Evolutionary conservation across 208 protist species (phyloP).

Genomic region (Leishmania turanica): DNA sequence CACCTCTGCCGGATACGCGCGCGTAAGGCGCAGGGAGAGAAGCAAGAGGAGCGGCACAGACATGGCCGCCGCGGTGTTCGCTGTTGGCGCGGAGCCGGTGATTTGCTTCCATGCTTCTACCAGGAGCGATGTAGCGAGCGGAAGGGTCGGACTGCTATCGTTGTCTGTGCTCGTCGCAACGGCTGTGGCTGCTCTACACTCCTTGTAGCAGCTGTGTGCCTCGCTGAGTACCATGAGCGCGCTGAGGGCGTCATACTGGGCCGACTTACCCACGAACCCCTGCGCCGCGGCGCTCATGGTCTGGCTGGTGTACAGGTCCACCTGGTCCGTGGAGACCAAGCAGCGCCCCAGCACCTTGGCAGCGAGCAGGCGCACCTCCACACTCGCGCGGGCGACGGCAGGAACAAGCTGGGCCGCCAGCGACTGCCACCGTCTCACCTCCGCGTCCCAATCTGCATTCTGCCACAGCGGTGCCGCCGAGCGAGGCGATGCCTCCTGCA

Average conservation of each 20-base stretch:
- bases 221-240: conserved; percentile 33
- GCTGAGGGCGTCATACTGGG: conserved; percentile 18
- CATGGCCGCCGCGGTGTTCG: not conserved
- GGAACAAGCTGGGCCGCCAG: conserved; percentile 13
- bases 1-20: conserved; percentile 22
- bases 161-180: not conserved
- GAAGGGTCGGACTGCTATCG: conserved; percentile 30
- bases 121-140: conserved; percentile 63
- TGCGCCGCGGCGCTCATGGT: conserved; percentile 18
- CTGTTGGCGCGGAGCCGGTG: conserved; percentile 9
- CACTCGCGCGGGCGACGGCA: not conserved
- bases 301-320: conserved; percentile 41
- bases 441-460: conserved; percentile 16
- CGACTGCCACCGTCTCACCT: conserved; percentile 24
- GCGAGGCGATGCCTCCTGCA: conserved; percentile 17
- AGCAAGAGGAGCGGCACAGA: conserved; percentile 16
- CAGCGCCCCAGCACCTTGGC: conserved; percentile 34
- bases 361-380: conserved; percentile 44
- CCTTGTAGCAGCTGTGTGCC: conserved; percentile 26
- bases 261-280: conserved; percentile 5
- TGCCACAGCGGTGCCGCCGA: conserved; percentile 22
- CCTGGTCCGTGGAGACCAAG: conserved; percentile 19
- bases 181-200: not conserved
- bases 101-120: conserved; percentile 36
- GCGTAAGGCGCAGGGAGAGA: conserved; percentile 20